Conservation (phyloP, 2,329 filamentous ascomycete species). For the Fusarium ramigenum region DNA sequence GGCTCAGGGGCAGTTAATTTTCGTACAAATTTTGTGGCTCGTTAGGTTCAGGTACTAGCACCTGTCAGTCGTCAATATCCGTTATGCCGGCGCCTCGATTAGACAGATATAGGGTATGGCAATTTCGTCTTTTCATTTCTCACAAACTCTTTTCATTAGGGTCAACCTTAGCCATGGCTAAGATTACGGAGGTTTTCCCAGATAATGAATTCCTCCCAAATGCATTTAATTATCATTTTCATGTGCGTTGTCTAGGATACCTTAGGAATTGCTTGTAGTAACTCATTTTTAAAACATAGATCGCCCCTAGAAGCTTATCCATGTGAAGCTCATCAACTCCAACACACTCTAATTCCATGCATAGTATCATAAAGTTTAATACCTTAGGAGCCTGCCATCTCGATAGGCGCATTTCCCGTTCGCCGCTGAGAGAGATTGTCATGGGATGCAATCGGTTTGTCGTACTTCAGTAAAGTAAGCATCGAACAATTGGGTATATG, state of each 20-base stretch:
- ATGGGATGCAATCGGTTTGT: not conserved
- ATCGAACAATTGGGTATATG: rapidly evolving
- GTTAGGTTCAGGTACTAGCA: not conserved
- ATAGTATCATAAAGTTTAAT: not conserved
- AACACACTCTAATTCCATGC: no score
- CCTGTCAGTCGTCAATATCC: not conserved
- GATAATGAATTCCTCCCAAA: not conserved
- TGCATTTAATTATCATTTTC: no score
- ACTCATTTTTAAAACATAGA: rapidly evolving
- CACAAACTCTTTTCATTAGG: no score
- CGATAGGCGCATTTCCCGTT: rapidly evolving
- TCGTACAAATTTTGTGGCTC: not conserved
- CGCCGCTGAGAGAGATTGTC: rapidly evolving
- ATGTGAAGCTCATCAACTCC: no score
- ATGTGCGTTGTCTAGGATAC: not conserved
- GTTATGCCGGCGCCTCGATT: no score
- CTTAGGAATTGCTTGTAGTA: no score
- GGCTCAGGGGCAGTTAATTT: conserved; percentile 6
- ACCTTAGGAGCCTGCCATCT: rapidly evolving
- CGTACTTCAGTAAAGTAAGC: rapidly evolving
- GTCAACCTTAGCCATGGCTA: not conserved
- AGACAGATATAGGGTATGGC: not conserved
- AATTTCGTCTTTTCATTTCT: not conserved
- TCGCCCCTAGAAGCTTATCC: no score
- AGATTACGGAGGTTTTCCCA: no score